These are phyloP conservation scores for Saprolegnia parasitica DNA, from an alignment of 352 stramenopile species.

Conservation along the genomic window DNA sequence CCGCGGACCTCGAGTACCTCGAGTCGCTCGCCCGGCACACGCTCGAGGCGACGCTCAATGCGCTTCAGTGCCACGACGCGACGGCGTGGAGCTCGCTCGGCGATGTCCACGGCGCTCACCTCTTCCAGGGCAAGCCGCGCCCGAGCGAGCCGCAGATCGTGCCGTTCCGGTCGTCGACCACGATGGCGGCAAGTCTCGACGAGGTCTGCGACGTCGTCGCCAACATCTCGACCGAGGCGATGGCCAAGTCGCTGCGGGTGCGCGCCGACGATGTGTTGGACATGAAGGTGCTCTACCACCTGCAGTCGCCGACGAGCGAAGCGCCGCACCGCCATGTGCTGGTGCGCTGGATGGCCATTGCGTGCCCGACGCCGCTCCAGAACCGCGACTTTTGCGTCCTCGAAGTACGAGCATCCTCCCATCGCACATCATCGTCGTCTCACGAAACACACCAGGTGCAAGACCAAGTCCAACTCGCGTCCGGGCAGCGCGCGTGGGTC, in stretches of 20 bases:
- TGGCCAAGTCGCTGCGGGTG: background rate
- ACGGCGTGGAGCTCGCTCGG: background rate
- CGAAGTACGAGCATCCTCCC: background rate
- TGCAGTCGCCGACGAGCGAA: background rate
- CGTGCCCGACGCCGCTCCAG: background rate
- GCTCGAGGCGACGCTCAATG: background rate
- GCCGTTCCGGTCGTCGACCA: background rate
- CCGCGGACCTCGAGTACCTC: background rate
- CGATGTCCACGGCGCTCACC: background rate
- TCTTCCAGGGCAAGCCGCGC: constrained; percentile 1
- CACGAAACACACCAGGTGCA: background rate
- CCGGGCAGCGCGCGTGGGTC: constrained; percentile 6
- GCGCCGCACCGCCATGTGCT: background rate
- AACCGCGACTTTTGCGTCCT: constrained; percentile 27
- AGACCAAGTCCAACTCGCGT: background rate
- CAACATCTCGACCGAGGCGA: constrained; percentile 2
- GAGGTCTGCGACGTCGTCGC: background rate
- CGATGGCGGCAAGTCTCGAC: background rate
- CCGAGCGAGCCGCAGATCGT: background rate
- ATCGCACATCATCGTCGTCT: background rate
- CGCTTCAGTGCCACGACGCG: background rate
- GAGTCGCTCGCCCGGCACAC: background rate
- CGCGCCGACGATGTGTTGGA: background rate
- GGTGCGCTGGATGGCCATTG: constrained; percentile 7
- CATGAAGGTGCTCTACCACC: constrained; percentile 9